Evolutionary conservation across 345 rosid species (phyloP).

Genomic region (Aurinia saxatilis): DNA sequence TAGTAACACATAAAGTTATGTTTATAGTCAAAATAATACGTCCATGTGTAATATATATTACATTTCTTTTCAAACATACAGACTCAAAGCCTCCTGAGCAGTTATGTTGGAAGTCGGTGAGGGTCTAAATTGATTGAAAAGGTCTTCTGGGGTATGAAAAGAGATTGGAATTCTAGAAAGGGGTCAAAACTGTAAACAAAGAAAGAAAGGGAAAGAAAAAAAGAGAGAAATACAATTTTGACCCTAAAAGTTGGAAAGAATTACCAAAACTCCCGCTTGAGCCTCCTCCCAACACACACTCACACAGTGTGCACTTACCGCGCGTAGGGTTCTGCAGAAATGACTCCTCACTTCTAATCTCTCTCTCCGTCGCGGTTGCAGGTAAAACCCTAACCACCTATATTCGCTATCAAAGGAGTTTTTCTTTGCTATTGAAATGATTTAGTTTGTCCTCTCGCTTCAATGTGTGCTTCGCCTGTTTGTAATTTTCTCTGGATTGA

Average conservation of each 20-base stretch:
- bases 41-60: not conserved
- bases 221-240: not conserved
- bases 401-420: not conserved
- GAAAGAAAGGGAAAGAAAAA: not conserved
- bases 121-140: not conserved
- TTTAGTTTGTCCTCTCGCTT: not conserved
- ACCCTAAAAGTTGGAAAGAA: not conserved
- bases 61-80: too few species aligned
- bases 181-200: not conserved
- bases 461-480: not conserved
- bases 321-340: slow-evolving; percentile 23
- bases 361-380: not conserved
- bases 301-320: not conserved
- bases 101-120: not conserved
- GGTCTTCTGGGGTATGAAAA: not conserved
- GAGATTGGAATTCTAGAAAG: not conserved
- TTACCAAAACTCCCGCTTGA: slow-evolving; percentile 28
- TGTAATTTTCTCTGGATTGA: slow-evolving; percentile 2
- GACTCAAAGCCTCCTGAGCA: too few species aligned
- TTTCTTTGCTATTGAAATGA: not conserved
- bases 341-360: slow-evolving; percentile 9
- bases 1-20: not conserved
- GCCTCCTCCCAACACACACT: slow-evolving; percentile 25
- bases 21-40: not conserved
- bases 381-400: slow-evolving; percentile 9